Evolutionary conservation across 2,329 filamentous ascomycete genomes (phyloP).

Genomic region (Fusarium anthophilum): DNA sequence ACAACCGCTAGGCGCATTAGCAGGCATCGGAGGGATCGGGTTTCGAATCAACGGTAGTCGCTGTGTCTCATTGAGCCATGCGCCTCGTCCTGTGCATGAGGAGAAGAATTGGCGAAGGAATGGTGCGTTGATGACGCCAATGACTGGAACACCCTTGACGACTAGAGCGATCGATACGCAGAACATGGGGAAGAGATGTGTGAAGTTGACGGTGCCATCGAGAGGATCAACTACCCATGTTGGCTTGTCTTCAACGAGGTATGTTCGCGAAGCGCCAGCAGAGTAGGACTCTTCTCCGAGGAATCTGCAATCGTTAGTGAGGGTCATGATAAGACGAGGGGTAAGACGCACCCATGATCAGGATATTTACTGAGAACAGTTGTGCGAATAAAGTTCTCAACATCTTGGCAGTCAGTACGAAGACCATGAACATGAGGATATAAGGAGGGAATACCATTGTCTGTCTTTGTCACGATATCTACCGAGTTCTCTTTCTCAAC

Average conservation of each 20-base stretch:
- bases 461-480: slow-evolving; percentile 80
- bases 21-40: slow-evolving; percentile 70
- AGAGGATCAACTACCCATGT: slow-evolving; percentile 83
- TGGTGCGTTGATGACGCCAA: slow-evolving; percentile 78
- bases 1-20: slow-evolving; percentile 72
- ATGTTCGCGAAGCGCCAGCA: slow-evolving; percentile 71
- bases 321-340: neutral
- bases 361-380: slow-evolving; percentile 70
- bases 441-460: slow-evolving; percentile 64
- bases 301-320: slow-evolving; percentile 60
- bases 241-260: slow-evolving; percentile 70
- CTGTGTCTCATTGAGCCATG: slow-evolving; percentile 74
- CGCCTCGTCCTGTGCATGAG: slow-evolving; percentile 71
- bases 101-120: slow-evolving; percentile 76
- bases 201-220: slow-evolving; percentile 84
- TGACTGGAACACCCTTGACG: slow-evolving; percentile 65
- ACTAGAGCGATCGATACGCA: slow-evolving; percentile 80
- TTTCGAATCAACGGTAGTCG: slow-evolving; percentile 70
- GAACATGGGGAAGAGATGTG: slow-evolving; percentile 83
- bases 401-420: slow-evolving; percentile 57
- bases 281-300: slow-evolving; percentile 82
- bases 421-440: neutral
- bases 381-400: slow-evolving; percentile 74
- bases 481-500: slow-evolving; percentile 78
- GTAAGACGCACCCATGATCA: slow-evolving; percentile 65